Evolutionary conservation across 1,284 basidiomycete species (phyloP).

Genomic region (Ceratobasidium sp.): DNA sequence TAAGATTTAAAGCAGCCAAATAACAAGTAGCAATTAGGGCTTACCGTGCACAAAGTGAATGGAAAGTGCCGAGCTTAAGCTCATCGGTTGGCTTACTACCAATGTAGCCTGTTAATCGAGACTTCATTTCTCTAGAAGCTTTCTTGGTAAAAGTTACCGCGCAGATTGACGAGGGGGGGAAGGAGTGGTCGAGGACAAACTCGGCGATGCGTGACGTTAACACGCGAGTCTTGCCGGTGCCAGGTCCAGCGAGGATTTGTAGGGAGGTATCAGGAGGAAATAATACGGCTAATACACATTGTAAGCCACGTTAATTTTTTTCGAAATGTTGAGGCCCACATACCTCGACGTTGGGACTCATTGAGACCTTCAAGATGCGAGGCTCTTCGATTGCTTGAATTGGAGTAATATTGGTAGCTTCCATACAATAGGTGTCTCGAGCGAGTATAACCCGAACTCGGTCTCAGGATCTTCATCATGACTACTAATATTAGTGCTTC

Average conservation of each 20-base stretch:
- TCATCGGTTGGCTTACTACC: background rate
- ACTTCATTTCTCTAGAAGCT: conserved; percentile 87
- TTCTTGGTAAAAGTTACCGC: conserved; percentile 89
- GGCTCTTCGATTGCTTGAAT: background rate
- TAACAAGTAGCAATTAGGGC: background rate
- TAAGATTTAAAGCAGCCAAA: no score
- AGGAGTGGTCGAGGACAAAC: conserved; percentile 65
- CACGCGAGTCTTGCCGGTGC: conserved; percentile 57
- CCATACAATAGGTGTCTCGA: no score
- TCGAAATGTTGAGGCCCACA: background rate
- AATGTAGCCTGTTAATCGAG: conserved; percentile 58
- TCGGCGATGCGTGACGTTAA: conserved; percentile 80
- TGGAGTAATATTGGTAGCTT: background rate
- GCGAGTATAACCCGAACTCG: no score
- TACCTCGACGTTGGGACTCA: background rate
- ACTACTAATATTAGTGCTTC: no score
- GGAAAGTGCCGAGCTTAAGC: conserved; percentile 64
- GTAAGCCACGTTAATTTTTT: background rate
- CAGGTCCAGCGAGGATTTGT: conserved; percentile 24
- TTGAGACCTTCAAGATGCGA: background rate
- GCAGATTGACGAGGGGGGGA: conserved; percentile 69
- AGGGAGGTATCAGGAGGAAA: conserved; percentile 3
- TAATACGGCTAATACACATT: background rate
- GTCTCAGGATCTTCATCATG: no score
- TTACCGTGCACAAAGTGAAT: conserved; percentile 73